Evolutionary conservation across 805 yeast genomes (phyloP), one percentile per base, ranked within the genome.

Genomic region (Isabelozyma rhagii): DNA sequence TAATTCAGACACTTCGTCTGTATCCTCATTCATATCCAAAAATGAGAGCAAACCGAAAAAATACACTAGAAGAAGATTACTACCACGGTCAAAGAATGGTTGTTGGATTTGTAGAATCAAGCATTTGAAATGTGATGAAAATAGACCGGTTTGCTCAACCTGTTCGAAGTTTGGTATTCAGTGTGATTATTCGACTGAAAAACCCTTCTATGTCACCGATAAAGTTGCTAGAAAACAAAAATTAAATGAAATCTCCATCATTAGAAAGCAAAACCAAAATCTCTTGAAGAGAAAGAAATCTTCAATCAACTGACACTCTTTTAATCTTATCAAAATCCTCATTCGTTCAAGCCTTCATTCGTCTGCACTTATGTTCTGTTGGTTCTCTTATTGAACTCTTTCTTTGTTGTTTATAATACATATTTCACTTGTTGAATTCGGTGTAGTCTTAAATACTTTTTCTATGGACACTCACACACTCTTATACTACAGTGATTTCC

Each of bases 31-130:
- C 17, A 8, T 39, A 4, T 17, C 40, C 11, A 45, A 28, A 59
- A 59, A 44, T 31, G 36, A 31, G n/a, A 31, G 8, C 3, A 31
- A 59, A 44, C 60, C 66, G 8, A 72, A 71, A 49, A 71, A 71
- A 52, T 60, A 71, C 48, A 73, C 74, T 13, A 59, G 78, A 36
- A 62, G 72, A 49, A 66, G 76, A 48, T 54, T 69, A 21, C 61
- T 71, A 49, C 77, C 76, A 2, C 58, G 78, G 43, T 70, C 76
- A 3, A 71, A 71, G 50, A 67, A 62, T 34, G 79, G 79, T 6
- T 74, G 79, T 51, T 74, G 79, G 79, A 71, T 74, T 47, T 74
- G 79, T 52, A 60, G 79, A 48, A 74, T 74, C 50, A 72, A 72
- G 53, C 79, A 74, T 53, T 63, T 74, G 49, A 74, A 74, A 53